phyloP scores from a whole-genome alignment of 2,329 filamentous ascomycete species.

The Nannizziopsis arthrosporioides region DNA sequence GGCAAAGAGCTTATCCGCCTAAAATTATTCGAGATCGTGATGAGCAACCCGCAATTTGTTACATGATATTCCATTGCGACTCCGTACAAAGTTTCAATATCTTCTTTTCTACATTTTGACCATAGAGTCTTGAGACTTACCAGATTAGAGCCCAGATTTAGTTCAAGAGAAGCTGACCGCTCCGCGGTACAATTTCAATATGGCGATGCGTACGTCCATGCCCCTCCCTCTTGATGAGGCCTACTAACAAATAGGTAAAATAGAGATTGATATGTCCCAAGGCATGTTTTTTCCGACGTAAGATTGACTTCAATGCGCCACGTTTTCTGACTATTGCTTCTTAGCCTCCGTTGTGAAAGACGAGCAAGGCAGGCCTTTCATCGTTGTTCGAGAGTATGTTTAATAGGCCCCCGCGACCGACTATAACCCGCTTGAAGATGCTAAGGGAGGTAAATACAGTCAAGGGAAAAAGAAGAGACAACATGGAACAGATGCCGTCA shows the following conservation, averaged over 20 bases:
- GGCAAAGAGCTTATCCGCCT: constrained; percentile 8
- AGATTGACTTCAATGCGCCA: neutral
- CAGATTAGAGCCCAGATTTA: neutral
- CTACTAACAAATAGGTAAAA: constrained; percentile 17
- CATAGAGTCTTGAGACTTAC: neutral
- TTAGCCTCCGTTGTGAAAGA: constrained; percentile 76
- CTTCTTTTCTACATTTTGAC: neutral
- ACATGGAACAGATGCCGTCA: constrained; percentile 93
- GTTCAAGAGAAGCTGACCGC: constrained; percentile 6
- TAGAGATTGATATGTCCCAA: constrained; percentile 40
- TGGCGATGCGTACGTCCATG: constrained; percentile 37
- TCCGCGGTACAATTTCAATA: constrained; percentile 30
- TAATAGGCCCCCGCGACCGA: constrained; percentile 3
- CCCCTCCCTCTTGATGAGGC: constrained; percentile 26
- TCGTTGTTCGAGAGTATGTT: constrained; percentile 90
- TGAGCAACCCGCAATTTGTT: neutral
- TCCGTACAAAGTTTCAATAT: neutral
- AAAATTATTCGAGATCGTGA: constrained; percentile 2
- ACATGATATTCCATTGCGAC: neutral
- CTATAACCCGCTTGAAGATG: neutral
- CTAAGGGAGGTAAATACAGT: constrained; percentile 38
- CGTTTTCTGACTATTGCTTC: constrained; percentile 11
- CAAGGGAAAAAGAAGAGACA: constrained; percentile 97
- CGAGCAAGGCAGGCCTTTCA: constrained; percentile 93
- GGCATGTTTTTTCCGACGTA: constrained; percentile 20